phyloP scores from a whole-genome alignment of 192 early-diverging fungal genomes.

The Physocladia obscura region DNA sequence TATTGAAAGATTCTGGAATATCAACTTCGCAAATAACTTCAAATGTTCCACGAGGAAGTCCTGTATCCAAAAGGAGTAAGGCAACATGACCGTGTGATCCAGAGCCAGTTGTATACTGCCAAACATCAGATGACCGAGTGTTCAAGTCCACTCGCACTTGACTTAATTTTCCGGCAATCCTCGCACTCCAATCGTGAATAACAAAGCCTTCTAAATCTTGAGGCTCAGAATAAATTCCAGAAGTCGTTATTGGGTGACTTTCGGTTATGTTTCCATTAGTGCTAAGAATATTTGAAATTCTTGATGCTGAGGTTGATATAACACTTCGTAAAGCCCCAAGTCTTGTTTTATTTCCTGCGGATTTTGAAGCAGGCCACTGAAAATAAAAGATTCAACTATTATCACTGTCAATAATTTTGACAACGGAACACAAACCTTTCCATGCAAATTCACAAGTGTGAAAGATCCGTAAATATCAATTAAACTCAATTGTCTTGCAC shows the following conservation, averaged over 20 bases:
- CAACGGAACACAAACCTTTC: constrained; percentile 16
- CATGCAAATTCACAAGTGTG: constrained; percentile 23
- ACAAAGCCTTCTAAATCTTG: constrained; percentile 14
- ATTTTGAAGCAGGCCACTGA: constrained; percentile 25
- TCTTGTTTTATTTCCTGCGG: constrained; percentile 8
- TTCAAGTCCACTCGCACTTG: constrained; percentile 14
- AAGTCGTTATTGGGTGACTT: constrained; percentile 7
- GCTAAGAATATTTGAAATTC: constrained; percentile 6
- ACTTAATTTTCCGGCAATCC: not conserved
- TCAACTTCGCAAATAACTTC: constrained; percentile 34
- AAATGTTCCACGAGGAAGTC: constrained; percentile 24
- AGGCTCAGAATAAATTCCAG: not conserved
- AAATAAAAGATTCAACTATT: no score
- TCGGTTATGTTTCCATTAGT: not conserved
- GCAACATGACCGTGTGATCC: constrained; percentile 34
- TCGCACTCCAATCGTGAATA: constrained; percentile 5
- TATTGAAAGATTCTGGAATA: constrained; percentile 13
- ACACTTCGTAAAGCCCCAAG: constrained; percentile 11
- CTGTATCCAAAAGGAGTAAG: constrained; percentile 15
- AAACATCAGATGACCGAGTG: constrained; percentile 14
- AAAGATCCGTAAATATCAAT: constrained; percentile 28
- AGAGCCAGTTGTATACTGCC: constrained; percentile 32
- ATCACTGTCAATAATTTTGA: not conserved
- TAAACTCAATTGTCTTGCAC: constrained; percentile 21
- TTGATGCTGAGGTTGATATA: constrained; percentile 9